A percentile compares a stretch with the other conserved stretches of the same genome.
Evolutionary conservation across 129 eudicot genomes (phyloP).

Genomic region (Heracleum sosnowskyi): DNA sequence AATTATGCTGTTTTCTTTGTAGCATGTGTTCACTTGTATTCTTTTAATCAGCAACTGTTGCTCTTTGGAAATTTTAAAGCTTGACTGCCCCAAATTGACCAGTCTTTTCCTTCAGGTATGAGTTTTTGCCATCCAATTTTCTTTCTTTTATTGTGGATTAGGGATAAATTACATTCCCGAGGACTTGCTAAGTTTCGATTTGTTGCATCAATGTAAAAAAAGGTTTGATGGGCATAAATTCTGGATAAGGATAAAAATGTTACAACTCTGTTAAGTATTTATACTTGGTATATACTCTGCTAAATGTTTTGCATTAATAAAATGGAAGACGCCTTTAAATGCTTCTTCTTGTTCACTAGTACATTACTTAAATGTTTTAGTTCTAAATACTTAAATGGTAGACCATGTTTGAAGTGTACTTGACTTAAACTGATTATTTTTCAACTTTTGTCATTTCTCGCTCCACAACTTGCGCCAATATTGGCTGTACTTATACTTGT

Average conservation of each 20-base stretch:
- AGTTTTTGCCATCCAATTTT: neutral
- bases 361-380: no score
- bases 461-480: no score
- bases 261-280: neutral
- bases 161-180: neutral
- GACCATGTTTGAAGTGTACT: no score
- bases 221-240: neutral
- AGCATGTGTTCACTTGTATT: slow-evolving; percentile 7
- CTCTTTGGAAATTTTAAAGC: no score
- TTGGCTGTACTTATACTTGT: no score
- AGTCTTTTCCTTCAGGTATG: slow-evolving; percentile 94
- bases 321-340: neutral
- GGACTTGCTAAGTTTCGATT: neutral
- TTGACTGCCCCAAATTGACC: slow-evolving; percentile 73
- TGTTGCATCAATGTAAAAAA: neutral
- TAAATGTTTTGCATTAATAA: neutral
- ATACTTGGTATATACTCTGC: neutral
- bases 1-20: neutral
- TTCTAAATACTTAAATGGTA: no score
- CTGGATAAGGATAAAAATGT: neutral
- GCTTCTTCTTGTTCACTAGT: no score
- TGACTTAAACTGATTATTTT: no score
- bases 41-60: slow-evolving; percentile 63
- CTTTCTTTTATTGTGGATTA: neutral
- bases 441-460: no score